Base-by-base conservation (phyloP, 2,329 filamentous ascomycete species). In the Microdochium paspali region DNA sequence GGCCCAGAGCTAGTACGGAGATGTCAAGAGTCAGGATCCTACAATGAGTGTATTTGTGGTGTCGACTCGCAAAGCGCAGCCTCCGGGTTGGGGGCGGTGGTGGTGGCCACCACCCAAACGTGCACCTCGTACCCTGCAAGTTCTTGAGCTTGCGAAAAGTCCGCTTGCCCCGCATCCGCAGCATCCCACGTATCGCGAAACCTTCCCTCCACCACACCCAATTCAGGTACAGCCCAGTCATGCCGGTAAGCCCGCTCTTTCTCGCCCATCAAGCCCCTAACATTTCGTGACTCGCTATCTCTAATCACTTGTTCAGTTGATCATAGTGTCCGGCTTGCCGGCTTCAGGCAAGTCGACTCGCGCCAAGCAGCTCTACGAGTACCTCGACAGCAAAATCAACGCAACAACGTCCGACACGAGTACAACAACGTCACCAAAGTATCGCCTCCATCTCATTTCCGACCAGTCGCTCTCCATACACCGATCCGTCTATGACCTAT, bases 361-460 rank as follows among this genome's bases (percentile, higher is more conserved):
- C 54, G 80, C 82, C 12, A 68, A 70, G 43, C 80, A 91, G 63
- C 77, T 93, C 10, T 67, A 82, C 59, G 64, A 73, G 28, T 82
- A 82, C 66, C 79, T 90, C 59, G 61, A 73, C 44, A 66, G 74
- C 53, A 80, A 76, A 58, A 80, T 83, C 63, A 52, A 58, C 42
- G 56, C 57, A 24, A 53, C 66, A 21, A 61, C 66, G 13, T 47
- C 59, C 18, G 51, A 58, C 25, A 52, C 55, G 21, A 56, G 58
- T 20, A 51, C 49, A 2, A 40, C 35, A 35, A 35, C 6, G 13
- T 15, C 31, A 3, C 58, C 57, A 26, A 71, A 72, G 49, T 80
- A 87, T 57, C 82, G 82, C 50, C 72, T 90, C 3, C 83, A 89
- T 61, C 77, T 87, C 54, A 79, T 91, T 58, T 86, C 84, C 47